Evolutionary conservation across 768 basidiomycete genomes (phyloP), one percentile per base, ranked within the genome.

Genomic region (Strobilomyces echinocephalus): DNA sequence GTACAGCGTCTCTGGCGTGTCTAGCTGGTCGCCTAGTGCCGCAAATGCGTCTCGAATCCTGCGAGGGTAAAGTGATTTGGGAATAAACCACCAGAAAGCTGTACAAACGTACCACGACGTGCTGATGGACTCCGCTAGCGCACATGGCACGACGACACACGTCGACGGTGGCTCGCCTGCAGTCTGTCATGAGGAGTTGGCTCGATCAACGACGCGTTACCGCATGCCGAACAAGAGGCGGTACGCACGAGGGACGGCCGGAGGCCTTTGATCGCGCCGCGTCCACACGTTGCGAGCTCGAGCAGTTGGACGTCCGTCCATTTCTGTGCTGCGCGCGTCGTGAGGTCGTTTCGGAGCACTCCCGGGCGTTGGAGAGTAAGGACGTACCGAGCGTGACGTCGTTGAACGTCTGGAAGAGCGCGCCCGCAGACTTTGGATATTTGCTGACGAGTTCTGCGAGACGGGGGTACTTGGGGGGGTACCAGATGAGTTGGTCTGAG

Each of bases 341-440:
- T 24, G 47, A 20, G 20, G 46, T 47, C 55, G 20, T 15, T 40
- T 49, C 43, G n/a, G 15, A 26, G 21, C 38, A 24, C 15, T 18
- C 46, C 26, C 39, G 16, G 35, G 45, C 9, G 35, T 26, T 33
- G 8, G 15, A 43, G 30, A 33, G 45, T n/a, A 31, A 41, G 16
- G 18, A 54, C 70, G 49, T 48, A 86, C 88, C 80, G 20, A 81
- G 79, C 7, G 79, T 66, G 30, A 91, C 68, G 54, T 91, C 88
- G 64, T 90, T 90, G 71, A 85, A 89, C 1, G 83, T 76, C 66
- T 90, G 88, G 63, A 89, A 87, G 9, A 90, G 68, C 21, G 78
- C 73, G 12, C 83, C 77, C 3, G 83, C 81, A 15, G 76, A 69
- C 24, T 67, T 73, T 34, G 88, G 87, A 60, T 90, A 90, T 65